Conservation (phyloP, 2,329 filamentous ascomycete genomes). For the Ceratocystiopsis sp. region DNA sequence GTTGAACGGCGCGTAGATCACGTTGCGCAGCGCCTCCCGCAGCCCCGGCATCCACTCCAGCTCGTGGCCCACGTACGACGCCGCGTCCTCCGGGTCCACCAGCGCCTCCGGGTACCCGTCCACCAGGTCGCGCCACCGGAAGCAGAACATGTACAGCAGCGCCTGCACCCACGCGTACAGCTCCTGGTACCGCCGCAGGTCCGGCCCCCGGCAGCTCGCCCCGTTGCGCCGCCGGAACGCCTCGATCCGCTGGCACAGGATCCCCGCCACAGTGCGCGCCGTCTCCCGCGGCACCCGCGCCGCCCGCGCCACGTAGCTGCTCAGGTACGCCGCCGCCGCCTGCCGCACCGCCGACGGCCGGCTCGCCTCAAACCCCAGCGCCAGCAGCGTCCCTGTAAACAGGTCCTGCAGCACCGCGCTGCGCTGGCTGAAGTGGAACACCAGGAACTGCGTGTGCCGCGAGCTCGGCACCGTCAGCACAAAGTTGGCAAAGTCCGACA, state of each 20-base stretch:
- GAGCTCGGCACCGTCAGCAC: constrained; percentile 85
- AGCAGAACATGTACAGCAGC: constrained; percentile 89
- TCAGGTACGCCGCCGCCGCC: constrained; percentile 78
- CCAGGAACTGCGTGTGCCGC: constrained; percentile 82
- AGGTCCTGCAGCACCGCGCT: constrained; percentile 62
- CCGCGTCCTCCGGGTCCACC: constrained; percentile 44
- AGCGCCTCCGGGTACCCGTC: constrained; percentile 40
- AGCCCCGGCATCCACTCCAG: constrained; percentile 62
- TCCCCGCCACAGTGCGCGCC: constrained; percentile 67
- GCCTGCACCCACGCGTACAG: constrained; percentile 87
- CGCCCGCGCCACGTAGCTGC: constrained; percentile 84
- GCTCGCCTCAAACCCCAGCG: constrained; percentile 53
- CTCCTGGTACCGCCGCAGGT: constrained; percentile 64
- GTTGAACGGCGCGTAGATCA: constrained; percentile 80
- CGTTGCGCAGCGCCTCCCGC: constrained; percentile 55
- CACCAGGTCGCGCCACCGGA: constrained; percentile 86
- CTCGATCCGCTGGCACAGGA: constrained; percentile 64
- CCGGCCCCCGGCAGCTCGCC: constrained; percentile 60
- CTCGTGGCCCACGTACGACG: constrained; percentile 49
- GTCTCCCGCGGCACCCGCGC: constrained; percentile 60
- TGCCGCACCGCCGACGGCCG: constrained; percentile 61
- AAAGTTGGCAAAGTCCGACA: constrained; percentile 72
- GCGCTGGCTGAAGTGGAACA: constrained; percentile 87
- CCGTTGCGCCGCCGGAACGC: constrained; percentile 58
- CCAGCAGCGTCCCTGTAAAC: constrained; percentile 64